A percentile compares a stretch with the other conserved stretches of the same genome.
Conservation (phyloP, 345 rosid species). For the Melaleuca alternifolia region DNA sequence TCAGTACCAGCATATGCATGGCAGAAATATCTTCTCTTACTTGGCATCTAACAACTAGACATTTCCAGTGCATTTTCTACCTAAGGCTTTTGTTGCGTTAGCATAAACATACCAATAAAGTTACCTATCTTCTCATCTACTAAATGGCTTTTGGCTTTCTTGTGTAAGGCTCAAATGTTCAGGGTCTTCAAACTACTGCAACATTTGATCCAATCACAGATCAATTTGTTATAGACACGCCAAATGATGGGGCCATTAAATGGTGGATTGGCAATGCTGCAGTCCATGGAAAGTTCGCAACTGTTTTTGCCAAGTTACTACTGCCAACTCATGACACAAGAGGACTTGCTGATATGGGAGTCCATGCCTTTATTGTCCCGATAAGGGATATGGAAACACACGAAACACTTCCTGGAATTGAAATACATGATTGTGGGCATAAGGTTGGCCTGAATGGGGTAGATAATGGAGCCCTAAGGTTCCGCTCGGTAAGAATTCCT, state of each 20-base stretch:
- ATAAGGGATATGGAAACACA: conserved; percentile 81
- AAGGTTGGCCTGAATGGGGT: conserved; percentile 96
- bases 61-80: background rate
- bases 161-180: conserved; percentile 76
- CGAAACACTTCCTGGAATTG: conserved; percentile 78
- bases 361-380: conserved; percentile 96
- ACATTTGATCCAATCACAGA: conserved; percentile 75
- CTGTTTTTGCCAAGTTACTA: conserved; percentile 80
- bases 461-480: conserved; percentile 93
- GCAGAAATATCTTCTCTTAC: background rate
- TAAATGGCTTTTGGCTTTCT: conserved; percentile 3
- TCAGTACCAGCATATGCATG: background rate
- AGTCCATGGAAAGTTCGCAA: conserved; percentile 92
- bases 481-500: conserved; percentile 78
- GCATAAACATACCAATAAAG: background rate
- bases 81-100: background rate
- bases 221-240: conserved; percentile 75
- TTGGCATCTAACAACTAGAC: background rate
- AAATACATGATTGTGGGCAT: conserved; percentile 92
- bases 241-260: conserved; percentile 91
- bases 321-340: conserved; percentile 82
- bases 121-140: background rate
- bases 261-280: conserved; percentile 99
- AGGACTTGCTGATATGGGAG: conserved; percentile 84
- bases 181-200: conserved; percentile 88